Evolutionary conservation across 306 rosid genomes (phyloP).

Genomic region (Argentina anserina): DNA sequence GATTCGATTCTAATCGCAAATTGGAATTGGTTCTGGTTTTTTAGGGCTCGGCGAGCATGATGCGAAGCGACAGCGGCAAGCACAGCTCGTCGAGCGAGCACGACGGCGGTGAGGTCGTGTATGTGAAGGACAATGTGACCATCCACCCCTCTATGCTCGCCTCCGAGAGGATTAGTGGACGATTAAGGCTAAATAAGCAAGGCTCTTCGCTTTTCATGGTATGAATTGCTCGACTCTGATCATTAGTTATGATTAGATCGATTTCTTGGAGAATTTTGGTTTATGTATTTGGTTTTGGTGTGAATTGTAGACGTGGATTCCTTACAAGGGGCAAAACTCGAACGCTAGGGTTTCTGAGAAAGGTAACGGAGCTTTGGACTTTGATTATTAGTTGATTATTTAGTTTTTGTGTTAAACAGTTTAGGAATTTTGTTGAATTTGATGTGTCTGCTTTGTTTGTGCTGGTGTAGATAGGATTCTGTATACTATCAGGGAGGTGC

Average conservation of each 20-base stretch:
- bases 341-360: conserved; percentile 67
- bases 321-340: conserved; percentile 65
- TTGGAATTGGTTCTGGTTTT: conserved; percentile 9
- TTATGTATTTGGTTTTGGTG: background rate
- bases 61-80: conserved; percentile 55
- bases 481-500: conserved; percentile 77
- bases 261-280: background rate
- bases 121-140: conserved; percentile 79
- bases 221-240: conserved; percentile 1
- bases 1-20: background rate
- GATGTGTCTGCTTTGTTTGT: conserved; percentile 27
- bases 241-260: background rate
- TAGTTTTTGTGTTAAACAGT: background rate
- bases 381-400: background rate
- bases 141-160: conserved; percentile 90
- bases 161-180: conserved; percentile 82
- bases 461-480: conserved; percentile 63
- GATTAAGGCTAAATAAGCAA: conserved; percentile 77
- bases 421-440: conserved; percentile 2
- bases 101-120: conserved; percentile 70
- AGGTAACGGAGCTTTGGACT: conserved; percentile 44
- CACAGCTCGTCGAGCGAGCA: conserved; percentile 64
- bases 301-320: conserved; percentile 78
- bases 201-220: conserved; percentile 74
- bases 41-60: conserved; percentile 66